Evolutionary conservation across 805 yeast genomes (phyloP), one percentile per base, ranked within the genome.

Genomic region (Torulaspora maleeae): DNA sequence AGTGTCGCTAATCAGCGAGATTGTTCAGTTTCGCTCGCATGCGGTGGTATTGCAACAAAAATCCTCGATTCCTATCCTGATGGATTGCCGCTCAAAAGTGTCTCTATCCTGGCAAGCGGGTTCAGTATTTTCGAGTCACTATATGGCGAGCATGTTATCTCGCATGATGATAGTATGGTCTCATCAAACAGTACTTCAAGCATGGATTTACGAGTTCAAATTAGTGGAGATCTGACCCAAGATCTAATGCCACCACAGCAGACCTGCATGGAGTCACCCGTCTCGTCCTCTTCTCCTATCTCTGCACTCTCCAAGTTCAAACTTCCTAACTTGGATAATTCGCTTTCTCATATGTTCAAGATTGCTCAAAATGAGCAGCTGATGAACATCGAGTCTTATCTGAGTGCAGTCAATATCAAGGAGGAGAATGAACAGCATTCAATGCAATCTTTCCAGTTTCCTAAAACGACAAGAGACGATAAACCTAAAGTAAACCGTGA

Each of bases 231-330:
- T 29, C 17, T 30, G 15, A 30, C 16, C 16, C 34, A 27, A 2
- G 38, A 29, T 6, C 13, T 29, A 13, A 7, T 28, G 30, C 44
- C 34, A 8, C 39, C 44, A 10, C 44, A 24, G 10, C 24, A 30
- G 36, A 19, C 27, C 22, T 35, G 36, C 13, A 7, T 46, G 15
- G 60, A 51, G 4, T 59, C 63, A 0, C 65, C 67, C 6, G 33
- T 58, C 6, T 61, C 67, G 5, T 48, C 63, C 1, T 55, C 65
- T 12, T 63, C 67, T 5, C 67, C 67, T 16, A 56, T 60, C 3
- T 60, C 65, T 10, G 60, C 62, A 29, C 50, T 63, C 24, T 56
- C 60, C 20, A 61, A 59, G 39, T 61, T 63, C 42, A 63, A 61
- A 45, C 50, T 63, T 46, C 66, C 67, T 4, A 27, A 57, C 8